Evolutionary conservation across 139 green algal species (phyloP), one percentile per base, ranked within the genome.

Genomic region (Tetraselmis striata): DNA sequence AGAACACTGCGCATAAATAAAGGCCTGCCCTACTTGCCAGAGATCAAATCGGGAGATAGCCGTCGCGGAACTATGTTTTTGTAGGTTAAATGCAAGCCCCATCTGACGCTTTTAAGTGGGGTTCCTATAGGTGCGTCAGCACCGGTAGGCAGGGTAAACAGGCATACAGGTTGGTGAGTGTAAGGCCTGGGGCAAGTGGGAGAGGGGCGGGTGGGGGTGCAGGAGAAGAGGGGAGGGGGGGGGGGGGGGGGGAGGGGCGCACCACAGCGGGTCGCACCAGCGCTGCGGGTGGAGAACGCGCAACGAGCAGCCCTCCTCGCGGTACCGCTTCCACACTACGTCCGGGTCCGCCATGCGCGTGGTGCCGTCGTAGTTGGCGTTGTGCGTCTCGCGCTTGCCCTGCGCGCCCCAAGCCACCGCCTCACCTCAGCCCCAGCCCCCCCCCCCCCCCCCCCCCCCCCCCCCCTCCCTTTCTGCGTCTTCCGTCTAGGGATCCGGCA

Each of bases 211-310:
- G n/a, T n/a, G n/a, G n/a, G n/a, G n/a, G n/a, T n/a, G n/a, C n/a
- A n/a, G n/a, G n/a, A n/a, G n/a, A n/a, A n/a, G n/a, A n/a, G n/a
- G 24, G 32, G 28, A 31, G 32, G 29, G 29, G 31, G 31, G 24
- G 77, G 2, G 27, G 2, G 5, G 77, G 31, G 18, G 28, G 29
- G 45, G 45, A 18, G 11, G 11, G 45, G 45, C 45, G 59, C 75
- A 45, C 83, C 82, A 88, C 75, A 91, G 76, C 27, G 74, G 32
- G 59, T 90, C 82, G 31, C 58, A 76, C 86, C 88, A 91, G 18
- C 86, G 85, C 83, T 90, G 86, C 29, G 86, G 90, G 82, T 94
- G 90, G 75, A 94, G 82, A 76, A 94, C 32, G 23, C 89, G 82
- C 59, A 94, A 29, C 30, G 84, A 89, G 83, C 84, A 87, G 1